Conservation (phyloP, 2,329 filamentous ascomycete genomes). For the Davidsoniella australis region DNA sequence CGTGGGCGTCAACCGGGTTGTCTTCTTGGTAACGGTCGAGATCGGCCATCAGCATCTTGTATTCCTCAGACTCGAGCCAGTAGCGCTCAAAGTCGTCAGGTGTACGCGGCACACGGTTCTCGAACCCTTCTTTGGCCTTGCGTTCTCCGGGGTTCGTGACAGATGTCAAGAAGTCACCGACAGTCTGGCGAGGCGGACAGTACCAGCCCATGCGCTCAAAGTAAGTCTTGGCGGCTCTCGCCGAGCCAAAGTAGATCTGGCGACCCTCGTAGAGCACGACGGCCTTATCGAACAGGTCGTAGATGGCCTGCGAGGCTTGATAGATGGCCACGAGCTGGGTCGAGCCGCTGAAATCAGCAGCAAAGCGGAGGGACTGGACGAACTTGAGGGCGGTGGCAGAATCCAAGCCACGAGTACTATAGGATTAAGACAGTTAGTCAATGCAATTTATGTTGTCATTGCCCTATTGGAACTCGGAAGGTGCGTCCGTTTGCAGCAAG, state of each 20-base stretch:
- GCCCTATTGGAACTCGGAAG: neutral
- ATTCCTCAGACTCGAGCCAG: constrained; percentile 30
- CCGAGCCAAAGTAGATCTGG: constrained; percentile 46
- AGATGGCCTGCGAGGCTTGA: constrained; percentile 47
- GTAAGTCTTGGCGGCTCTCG: constrained; percentile 42
- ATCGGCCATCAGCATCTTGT: constrained; percentile 25
- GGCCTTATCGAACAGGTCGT: constrained; percentile 46
- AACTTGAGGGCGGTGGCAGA: constrained; percentile 59
- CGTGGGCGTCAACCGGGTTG: constrained; percentile 25
- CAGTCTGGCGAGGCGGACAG: constrained; percentile 50
- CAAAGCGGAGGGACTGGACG: constrained; percentile 45
- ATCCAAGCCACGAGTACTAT: constrained; percentile 51
- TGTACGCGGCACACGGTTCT: constrained; percentile 45
- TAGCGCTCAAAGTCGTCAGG: constrained; percentile 47
- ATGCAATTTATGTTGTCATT: neutral
- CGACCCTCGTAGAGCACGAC: constrained; percentile 41
- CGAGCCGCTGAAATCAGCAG: constrained; percentile 45
- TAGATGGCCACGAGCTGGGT: constrained; percentile 54
- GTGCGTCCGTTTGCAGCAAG: neutral
- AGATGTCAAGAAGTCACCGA: constrained; percentile 52
- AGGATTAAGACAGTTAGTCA: neutral
- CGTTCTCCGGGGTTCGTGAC: constrained; percentile 49
- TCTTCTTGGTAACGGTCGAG: constrained; percentile 33
- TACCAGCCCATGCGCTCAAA: constrained; percentile 54
- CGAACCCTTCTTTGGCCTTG: constrained; percentile 36